These are phyloP conservation scores for Ascocoryne sarcoides DNA, from an alignment of 2,329 filamentous ascomycete genomes.

Conservation along the genomic window DNA sequence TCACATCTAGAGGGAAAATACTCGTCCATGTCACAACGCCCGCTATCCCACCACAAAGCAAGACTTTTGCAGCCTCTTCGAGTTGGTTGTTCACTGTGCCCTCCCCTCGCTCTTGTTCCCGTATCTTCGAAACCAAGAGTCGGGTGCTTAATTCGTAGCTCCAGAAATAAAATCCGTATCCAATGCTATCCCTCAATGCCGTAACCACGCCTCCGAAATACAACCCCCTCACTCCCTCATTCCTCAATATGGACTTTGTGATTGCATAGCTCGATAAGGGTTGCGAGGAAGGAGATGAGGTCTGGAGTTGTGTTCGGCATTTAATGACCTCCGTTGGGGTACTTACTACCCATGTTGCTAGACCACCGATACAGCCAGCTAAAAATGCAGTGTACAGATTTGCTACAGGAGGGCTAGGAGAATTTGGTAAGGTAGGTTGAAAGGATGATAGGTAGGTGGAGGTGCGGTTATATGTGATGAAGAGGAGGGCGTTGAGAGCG, in stretches of 20 bases:
- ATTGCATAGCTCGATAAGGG: constrained; percentile 42
- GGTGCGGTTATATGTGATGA: constrained; percentile 84
- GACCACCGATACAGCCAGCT: constrained; percentile 71
- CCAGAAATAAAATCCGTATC: constrained; percentile 98
- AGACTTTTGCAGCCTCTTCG: constrained; percentile 49
- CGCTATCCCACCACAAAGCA: constrained; percentile 80
- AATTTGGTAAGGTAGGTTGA: too few species aligned
- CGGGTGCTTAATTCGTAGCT: constrained; percentile 72
- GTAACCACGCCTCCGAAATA: constrained; percentile 79
- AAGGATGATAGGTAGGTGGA: constrained; percentile 57
- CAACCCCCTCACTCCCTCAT: constrained; percentile 57
- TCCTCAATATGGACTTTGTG: constrained; percentile 49
- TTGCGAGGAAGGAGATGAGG: constrained; percentile 25
- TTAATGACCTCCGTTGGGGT: constrained; percentile 88
- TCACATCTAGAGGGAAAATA: constrained; percentile 82
- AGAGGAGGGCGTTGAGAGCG: constrained; percentile 81
- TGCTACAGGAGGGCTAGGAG: constrained; percentile 25
- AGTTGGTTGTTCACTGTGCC: constrained; percentile 28
- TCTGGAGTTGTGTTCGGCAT: constrained; percentile 79
- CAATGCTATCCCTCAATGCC: constrained; percentile 72
- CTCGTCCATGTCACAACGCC: constrained; percentile 84
- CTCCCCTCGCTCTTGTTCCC: neutral
- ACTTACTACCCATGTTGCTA: constrained; percentile 78
- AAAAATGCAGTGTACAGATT: constrained; percentile 62
- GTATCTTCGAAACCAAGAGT: constrained; percentile 33